These are phyloP conservation scores for Pleurotus cornucopiae DNA, from an alignment of 768 basidiomycete species.

Conservation along the genomic window DNA sequence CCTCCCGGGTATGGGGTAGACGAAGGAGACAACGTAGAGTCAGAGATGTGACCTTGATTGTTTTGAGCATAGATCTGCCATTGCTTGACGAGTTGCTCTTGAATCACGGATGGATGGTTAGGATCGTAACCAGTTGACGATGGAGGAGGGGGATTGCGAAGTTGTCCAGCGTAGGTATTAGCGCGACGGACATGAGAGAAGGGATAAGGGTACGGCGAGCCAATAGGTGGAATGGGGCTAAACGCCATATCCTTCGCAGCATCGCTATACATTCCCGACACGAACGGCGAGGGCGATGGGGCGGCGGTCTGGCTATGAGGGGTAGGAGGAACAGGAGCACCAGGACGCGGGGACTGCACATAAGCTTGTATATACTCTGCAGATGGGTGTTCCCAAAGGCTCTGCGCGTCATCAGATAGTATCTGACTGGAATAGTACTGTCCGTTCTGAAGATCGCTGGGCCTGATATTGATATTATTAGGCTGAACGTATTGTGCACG, in stretches of 20 bases:
- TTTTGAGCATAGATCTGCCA: slow-evolving; percentile 80
- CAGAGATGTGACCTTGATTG: slow-evolving; percentile 50
- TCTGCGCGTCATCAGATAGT: slow-evolving; percentile 54
- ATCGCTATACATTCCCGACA: slow-evolving; percentile 45
- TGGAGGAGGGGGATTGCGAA: slow-evolving; percentile 21
- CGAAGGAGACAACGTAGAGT: slow-evolving; percentile 76
- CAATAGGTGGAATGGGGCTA: slow-evolving; percentile 53
- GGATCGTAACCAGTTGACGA: slow-evolving; percentile 31
- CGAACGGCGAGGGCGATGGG: slow-evolving; percentile 65
- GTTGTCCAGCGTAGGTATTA: slow-evolving; percentile 31
- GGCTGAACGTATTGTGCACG: slow-evolving; percentile 10
- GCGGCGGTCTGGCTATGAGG: slow-evolving; percentile 73
- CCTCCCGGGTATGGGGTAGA: slow-evolving; percentile 67
- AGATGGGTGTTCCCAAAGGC: slow-evolving; percentile 56
- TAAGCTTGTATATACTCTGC: slow-evolving; percentile 58
- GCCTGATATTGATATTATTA: slow-evolving; percentile 12
- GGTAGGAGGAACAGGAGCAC: slow-evolving; percentile 77
- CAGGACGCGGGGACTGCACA: slow-evolving; percentile 57
- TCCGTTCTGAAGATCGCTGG: slow-evolving; percentile 15
- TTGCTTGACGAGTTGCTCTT: slow-evolving; percentile 69
- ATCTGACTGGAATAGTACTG: slow-evolving; percentile 37
- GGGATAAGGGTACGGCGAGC: slow-evolving; percentile 79
- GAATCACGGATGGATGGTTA: slow-evolving; percentile 45
- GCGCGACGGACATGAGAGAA: slow-evolving; percentile 69
- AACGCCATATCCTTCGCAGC: slow-evolving; percentile 28